Evolutionary conservation across 2,329 filamentous ascomycete genomes (phyloP), one percentile per base, ranked within the genome.

Genomic region (Dendryphion nanum): DNA sequence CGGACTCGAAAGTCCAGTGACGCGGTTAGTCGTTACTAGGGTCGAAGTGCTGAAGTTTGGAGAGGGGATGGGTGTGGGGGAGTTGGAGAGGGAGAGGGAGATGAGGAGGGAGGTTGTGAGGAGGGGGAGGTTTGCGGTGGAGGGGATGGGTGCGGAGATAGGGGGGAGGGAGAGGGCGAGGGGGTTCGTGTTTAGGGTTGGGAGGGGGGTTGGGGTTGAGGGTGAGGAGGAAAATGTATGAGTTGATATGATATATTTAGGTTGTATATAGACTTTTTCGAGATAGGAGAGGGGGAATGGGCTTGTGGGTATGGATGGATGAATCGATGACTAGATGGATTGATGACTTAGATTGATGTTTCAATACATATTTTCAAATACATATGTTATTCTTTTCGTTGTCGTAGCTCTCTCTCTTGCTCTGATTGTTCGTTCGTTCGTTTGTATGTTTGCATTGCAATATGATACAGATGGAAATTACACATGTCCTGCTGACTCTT

Each of bases 101-200:
- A 47, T 54, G 41, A 45, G 69, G 33, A 58, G 63, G 57, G 55
- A 60, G 17, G 63, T 66, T 10, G 65, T 71, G 6, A 45, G 50
- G 15, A 46, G 56, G 38, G 63, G 58, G 6, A 45, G 55, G 34
- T 71, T 70, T 45, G 64, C 62, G 44, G 51, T 41, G 23, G n/a
- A n/a, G 10, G 23, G 23, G 23, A 26, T 26, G 23, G 23, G 3
- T 3, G 23, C 23, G 10, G 23, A n/a, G 23, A 26, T 10, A 26
- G 23, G 23, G n/a, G 30, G 31, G 12, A 30, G 20, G 19, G 35
- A 30, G 7, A 12, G 44, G 47, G 46, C 33, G 2, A 50, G 51
- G 12, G 50, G 54, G 1, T 59, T 64, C 47, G 47, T 57, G 35
- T 61, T 66, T 35, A 48, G 47, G 23, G 47, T 60, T 16, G 47